Evolutionary conservation across 768 basidiomycete species (phyloP), one percentile per base, ranked within the genome.

Genomic region (Phylloporus scabripes): DNA sequence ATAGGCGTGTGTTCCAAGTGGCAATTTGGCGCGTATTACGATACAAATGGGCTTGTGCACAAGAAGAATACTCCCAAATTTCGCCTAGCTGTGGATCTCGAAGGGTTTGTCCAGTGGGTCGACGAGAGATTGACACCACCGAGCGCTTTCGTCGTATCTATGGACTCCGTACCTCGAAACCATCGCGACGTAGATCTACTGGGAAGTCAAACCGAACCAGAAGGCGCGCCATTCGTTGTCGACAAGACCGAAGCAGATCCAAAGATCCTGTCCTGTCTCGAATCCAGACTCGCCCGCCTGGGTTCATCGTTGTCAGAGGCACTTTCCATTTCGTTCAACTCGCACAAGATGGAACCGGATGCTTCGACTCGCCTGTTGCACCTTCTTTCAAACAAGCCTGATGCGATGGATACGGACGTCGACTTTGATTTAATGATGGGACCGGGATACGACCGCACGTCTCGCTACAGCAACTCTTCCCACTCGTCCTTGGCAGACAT

Each of bases 11-110:
- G 81, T 65, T 74, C 70, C 53, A 62, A 67, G 43, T 74, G 71
- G 72, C 64, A 69, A 1, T 78, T 83, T 52, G 65, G 63, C 3
- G 66, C 66, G 7, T 83, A 82, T 64, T 83, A 82, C 52, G 72
- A 75, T 51, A 48, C 62, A 37, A 64, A 54, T 42, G 56, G 34
- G 36, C 51, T 63, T 48, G 29, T 42, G 8, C 41, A 6, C 20
- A 12, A 10, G 11, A 24, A 8, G 12, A 21, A 32, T 2, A 4
- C 33, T 18, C 12, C 40, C 6, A 55, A 18, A 45, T 49, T 45
- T 7, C 32, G 48, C 42, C 46, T 52, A 7, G 57, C 72, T 14
- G 67, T 73, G 32, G 60, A 63, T 37, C 62, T 72, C 39, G 68
- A 70, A 17, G 53, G 58, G 26, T 78, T 81, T 51, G 47, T 62